Conservation (phyloP, 2,329 filamentous ascomycete species). For the Ophiostoma sp. region DNA sequence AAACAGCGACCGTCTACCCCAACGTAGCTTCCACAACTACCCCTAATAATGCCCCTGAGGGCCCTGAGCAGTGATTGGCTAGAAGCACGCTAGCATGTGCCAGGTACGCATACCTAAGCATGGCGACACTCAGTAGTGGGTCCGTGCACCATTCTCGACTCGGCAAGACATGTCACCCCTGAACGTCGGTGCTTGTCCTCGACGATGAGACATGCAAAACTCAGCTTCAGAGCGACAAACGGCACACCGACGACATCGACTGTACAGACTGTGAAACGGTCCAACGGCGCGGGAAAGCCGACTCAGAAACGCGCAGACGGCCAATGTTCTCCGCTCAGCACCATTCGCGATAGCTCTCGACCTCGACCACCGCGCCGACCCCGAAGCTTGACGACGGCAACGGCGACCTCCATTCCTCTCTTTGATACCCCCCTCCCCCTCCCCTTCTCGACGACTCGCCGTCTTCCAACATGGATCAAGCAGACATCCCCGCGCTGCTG, state of each 20-base stretch:
- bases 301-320: neutral
- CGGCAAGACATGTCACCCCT: conserved; percentile 19
- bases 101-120: neutral
- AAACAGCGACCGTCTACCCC: neutral
- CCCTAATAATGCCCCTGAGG: conserved; percentile 3
- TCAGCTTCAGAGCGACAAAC: neutral
- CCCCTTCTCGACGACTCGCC: neutral
- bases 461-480: conserved; percentile 52
- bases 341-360: neutral
- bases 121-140: neutral
- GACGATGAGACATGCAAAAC: conserved; percentile 3
- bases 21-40: neutral
- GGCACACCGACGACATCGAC: neutral
- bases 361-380: neutral
- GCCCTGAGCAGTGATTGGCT: neutral
- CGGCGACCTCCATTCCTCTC: neutral
- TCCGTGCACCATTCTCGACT: conserved; percentile 19
- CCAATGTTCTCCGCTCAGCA: neutral
- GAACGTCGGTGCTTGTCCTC: conserved; percentile 15
- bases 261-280: neutral
- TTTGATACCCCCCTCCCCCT: neutral
- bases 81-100: neutral
- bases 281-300: neutral
- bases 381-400: neutral
- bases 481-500: conserved; percentile 60